A percentile compares a stretch with the other conserved stretches of the same genome.
Evolutionary conservation across 805 yeast genomes (phyloP).

Genomic region (Suhomyces xylopsoci): DNA sequence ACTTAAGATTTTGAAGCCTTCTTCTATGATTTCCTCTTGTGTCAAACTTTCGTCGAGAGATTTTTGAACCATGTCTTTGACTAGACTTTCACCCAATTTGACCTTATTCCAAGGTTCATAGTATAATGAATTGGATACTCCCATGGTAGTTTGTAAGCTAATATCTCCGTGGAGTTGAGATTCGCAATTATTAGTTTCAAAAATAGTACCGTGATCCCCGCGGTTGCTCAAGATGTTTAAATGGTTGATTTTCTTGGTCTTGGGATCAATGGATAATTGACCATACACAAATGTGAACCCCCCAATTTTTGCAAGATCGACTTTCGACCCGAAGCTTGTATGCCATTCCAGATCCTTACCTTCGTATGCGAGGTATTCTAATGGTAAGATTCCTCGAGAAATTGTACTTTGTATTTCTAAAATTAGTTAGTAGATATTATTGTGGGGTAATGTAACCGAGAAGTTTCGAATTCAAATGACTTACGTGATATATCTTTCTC

Average conservation of each 20-base stretch:
- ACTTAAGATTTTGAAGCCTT: conserved; percentile 55
- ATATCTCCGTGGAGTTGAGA: conserved; percentile 16
- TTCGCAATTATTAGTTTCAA: conserved; percentile 9
- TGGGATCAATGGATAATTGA: conserved; percentile 25
- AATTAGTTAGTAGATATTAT: background rate
- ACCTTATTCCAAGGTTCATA: conserved; percentile 78
- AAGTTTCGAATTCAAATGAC: background rate
- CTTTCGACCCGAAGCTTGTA: conserved; percentile 16
- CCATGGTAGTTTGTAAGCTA: conserved; percentile 39
- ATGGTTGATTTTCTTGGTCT: conserved; percentile 25
- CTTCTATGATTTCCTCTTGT: conserved; percentile 44
- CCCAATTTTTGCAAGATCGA: conserved; percentile 41
- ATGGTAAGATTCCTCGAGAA: conserved; percentile 54
- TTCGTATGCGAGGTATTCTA: conserved; percentile 35
- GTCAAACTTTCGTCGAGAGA: conserved; percentile 13
- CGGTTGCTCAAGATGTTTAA: conserved; percentile 51
- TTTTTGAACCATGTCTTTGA: conserved; percentile 19
- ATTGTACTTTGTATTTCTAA: conserved; percentile 13
- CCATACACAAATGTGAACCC: conserved; percentile 67
- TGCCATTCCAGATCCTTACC: conserved; percentile 46
- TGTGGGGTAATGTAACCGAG: background rate
- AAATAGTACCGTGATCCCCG: conserved; percentile 39
- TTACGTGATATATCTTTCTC: conserved; percentile 34
- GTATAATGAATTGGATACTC: conserved; percentile 67
- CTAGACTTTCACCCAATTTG: conserved; percentile 39